Evolutionary conservation across 768 basidiomycete species (phyloP).

Genomic region (Candolleomyces eurysporus): DNA sequence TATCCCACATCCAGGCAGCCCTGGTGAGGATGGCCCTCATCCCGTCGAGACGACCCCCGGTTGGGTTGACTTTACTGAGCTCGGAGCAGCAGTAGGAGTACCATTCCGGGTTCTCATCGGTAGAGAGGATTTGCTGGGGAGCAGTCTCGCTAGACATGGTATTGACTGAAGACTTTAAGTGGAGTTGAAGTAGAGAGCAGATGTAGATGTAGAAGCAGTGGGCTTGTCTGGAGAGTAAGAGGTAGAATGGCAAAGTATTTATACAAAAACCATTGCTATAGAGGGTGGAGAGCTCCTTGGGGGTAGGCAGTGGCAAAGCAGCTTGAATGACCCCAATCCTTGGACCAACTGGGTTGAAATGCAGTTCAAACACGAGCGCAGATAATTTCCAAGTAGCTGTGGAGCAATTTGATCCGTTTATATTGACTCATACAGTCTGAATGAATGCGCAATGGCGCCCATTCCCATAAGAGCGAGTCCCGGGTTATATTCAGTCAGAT

Average conservation of each 20-base stretch:
- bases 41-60: neutral
- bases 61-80: neutral
- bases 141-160: neutral
- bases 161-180: neutral
- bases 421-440: no score
- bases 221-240: neutral
- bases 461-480: no score
- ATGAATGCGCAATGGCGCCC: no score
- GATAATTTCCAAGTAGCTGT: no score
- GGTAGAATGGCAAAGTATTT: no score
- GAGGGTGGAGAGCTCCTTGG: no score
- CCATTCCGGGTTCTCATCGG: neutral
- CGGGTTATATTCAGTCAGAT: no score
- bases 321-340: no score
- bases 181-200: neutral
- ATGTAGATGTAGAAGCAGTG: neutral
- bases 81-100: neutral
- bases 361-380: no score
- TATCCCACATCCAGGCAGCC: slow-evolving; percentile 8
- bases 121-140: neutral
- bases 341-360: no score
- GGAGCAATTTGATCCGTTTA: no score
- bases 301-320: no score
- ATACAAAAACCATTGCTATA: neutral
- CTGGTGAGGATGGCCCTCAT: slow-evolving; percentile 8